A percentile compares a stretch with the other conserved stretches of the same genome.
phyloP scores from a whole-genome alignment of 805 yeast genomes.

The Lipomyces kockii region DNA sequence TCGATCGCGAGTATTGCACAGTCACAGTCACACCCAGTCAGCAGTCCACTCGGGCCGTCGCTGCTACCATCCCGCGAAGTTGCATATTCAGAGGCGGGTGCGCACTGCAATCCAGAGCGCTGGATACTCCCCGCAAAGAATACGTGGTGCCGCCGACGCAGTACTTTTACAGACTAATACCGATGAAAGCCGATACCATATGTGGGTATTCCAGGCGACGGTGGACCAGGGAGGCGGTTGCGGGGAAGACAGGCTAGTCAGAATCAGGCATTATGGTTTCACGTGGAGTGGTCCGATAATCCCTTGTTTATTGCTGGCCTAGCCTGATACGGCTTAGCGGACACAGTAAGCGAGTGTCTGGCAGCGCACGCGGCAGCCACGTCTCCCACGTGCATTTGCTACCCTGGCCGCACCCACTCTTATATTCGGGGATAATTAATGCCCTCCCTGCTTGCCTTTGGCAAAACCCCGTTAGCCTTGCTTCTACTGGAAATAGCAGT shows the following conservation, averaged over 20 bases:
- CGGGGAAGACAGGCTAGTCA: background rate
- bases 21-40: background rate
- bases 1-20: background rate
- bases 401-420: background rate
- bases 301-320: background rate
- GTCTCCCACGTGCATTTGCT: background rate
- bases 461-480: too few species aligned
- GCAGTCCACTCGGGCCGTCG: background rate
- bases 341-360: background rate
- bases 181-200: too few species aligned
- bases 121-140: background rate
- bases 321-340: conserved; percentile 2
- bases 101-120: background rate
- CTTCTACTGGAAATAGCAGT: too few species aligned
- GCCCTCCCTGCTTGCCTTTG: too few species aligned
- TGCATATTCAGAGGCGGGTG: background rate
- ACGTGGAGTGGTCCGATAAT: background rate
- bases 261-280: background rate
- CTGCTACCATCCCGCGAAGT: background rate
- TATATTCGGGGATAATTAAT: too few species aligned
- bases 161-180: background rate
- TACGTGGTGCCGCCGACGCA: background rate
- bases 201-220: background rate
- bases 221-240: background rate
- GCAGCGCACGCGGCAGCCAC: conserved; percentile 4